phyloP scores from a whole-genome alignment of 768 basidiomycete species.

The Coprinopsis marcescibilis region DNA sequence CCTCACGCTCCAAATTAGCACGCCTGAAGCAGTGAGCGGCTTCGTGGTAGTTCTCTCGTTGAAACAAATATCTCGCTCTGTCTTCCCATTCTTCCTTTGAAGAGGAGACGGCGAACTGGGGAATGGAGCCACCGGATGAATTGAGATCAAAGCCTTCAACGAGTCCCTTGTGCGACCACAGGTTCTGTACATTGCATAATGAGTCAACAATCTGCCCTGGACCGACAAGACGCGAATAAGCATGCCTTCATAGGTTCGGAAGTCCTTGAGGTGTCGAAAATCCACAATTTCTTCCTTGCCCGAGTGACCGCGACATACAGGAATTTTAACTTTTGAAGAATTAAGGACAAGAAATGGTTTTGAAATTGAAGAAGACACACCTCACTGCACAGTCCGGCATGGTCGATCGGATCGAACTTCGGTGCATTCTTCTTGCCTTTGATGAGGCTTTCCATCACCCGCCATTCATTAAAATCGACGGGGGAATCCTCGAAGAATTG shows the following conservation, averaged over 20 bases:
- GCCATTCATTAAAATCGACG: slow-evolving; percentile 49
- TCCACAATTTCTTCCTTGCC: slow-evolving; percentile 63
- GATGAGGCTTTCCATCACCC: slow-evolving; percentile 43
- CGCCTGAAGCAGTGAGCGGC: slow-evolving; percentile 37
- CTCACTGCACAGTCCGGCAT: slow-evolving; percentile 54
- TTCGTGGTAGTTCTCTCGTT: slow-evolving; percentile 42
- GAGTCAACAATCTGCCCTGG: background rate
- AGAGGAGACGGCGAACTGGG: slow-evolving; percentile 50
- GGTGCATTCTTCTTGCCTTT: slow-evolving; percentile 32
- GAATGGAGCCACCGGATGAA: slow-evolving; percentile 29
- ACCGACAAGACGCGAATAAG: slow-evolving; percentile 20
- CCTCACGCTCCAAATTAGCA: slow-evolving; percentile 38
- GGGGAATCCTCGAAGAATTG: slow-evolving; percentile 69
- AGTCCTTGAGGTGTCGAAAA: slow-evolving; percentile 51
- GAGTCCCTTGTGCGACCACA: slow-evolving; percentile 44
- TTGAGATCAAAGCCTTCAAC: slow-evolving; percentile 46
- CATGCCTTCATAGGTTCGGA: slow-evolving; percentile 54
- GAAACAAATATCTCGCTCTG: slow-evolving; percentile 29
- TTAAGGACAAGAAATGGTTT: background rate
- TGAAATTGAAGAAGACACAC: slow-evolving; percentile 24
- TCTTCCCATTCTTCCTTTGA: slow-evolving; percentile 35
- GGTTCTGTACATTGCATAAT: slow-evolving; percentile 27
- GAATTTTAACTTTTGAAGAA: slow-evolving; percentile 45
- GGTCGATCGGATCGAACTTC: slow-evolving; percentile 42
- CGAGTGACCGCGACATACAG: slow-evolving; percentile 67